Conservation (phyloP, 108 stramenopile species). For the Pseudonitzschia pungens region DNA sequence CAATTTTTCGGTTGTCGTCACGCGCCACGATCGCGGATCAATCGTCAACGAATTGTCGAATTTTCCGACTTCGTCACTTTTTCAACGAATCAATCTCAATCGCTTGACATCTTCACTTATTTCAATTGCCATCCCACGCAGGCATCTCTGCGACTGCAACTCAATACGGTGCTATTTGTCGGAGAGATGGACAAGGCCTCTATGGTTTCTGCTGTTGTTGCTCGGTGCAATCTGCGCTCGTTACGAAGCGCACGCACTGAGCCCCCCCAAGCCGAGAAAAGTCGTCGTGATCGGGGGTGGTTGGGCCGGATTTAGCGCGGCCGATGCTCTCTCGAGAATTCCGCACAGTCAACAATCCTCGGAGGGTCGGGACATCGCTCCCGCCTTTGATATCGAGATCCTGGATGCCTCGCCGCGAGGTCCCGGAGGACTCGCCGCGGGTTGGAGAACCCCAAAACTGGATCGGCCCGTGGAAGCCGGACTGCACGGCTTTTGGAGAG, state of each 20-base stretch:
- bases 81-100: too few relatives aligned
- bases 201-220: neutral
- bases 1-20: too few relatives aligned
- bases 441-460: conserved; percentile 46
- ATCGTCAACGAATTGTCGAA: too few relatives aligned
- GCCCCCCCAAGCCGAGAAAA: conserved; percentile 12
- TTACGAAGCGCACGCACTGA: conserved; percentile 1
- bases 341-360: neutral
- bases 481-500: conserved; percentile 88
- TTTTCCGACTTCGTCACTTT: too few relatives aligned
- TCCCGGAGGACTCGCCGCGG: conserved; percentile 69
- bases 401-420: conserved; percentile 71
- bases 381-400: conserved; percentile 50
- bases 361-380: neutral
- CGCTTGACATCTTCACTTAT: too few relatives aligned
- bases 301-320: conserved; percentile 79
- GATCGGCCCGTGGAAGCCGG: conserved; percentile 81
- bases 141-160: too few relatives aligned
- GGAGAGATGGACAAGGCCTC: too few relatives aligned
- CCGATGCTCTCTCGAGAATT: conserved; percentile 36
- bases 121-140: too few relatives aligned
- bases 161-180: too few relatives aligned
- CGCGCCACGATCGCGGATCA: too few relatives aligned
- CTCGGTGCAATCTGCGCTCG: neutral
- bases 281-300: conserved; percentile 76